phyloP scores from a whole-genome alignment of 1,284 basidiomycete species.

The Earliella scabrosa region DNA sequence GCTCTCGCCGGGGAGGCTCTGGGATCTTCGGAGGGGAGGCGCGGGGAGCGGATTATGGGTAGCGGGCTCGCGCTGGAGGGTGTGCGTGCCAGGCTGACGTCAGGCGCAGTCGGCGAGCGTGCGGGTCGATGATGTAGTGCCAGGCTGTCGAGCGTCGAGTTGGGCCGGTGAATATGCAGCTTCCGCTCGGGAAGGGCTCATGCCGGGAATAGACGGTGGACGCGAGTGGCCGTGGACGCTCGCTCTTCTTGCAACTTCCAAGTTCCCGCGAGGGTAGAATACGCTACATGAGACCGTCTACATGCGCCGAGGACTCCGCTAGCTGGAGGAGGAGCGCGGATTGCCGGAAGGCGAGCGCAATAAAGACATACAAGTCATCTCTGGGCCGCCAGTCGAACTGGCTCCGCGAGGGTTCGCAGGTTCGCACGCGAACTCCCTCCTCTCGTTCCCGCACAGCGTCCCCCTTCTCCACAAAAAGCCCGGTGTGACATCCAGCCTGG shows the following conservation, averaged over 20 bases:
- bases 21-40: too few species aligned
- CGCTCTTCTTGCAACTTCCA: slow-evolving; percentile 19
- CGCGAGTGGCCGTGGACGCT: slow-evolving; percentile 1
- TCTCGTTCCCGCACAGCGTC: slow-evolving; percentile 8
- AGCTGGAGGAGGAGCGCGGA: slow-evolving; percentile 11
- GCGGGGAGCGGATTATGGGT: too few species aligned
- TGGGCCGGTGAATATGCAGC: slow-evolving; percentile 1
- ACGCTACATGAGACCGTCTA: too few species aligned
- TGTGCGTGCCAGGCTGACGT: background rate
- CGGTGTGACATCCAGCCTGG: slow-evolving; percentile 10
- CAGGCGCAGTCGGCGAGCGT: background rate
- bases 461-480: slow-evolving; percentile 10
- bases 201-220: slow-evolving; percentile 7
- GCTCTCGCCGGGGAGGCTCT: too few species aligned
- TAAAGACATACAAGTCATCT: slow-evolving; percentile 26
- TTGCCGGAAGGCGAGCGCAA: slow-evolving; percentile 20
- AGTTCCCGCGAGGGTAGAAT: too few species aligned
- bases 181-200: background rate
- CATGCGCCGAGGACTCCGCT: too few species aligned
- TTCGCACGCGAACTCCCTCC: slow-evolving; percentile 13
- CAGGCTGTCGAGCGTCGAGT: background rate
- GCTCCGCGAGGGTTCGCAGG: slow-evolving; percentile 20
- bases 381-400: slow-evolving; percentile 9
- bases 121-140: background rate
- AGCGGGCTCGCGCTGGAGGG: too few species aligned